phyloP scores from a whole-genome alignment of 2,329 filamentous ascomycete species.

The Sclerotinia sclerotiorum region DNA sequence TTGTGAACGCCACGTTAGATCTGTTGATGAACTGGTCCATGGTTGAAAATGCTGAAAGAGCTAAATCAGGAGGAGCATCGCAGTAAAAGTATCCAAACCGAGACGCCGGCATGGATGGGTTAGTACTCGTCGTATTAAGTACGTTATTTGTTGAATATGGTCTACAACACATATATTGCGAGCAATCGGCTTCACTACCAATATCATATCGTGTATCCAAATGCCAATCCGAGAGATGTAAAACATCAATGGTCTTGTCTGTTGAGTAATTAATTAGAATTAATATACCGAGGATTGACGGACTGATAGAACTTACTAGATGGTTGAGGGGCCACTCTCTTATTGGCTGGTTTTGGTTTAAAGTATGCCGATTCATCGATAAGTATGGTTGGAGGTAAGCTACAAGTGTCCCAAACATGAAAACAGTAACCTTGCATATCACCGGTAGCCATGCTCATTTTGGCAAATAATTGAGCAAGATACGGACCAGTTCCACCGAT shows the following conservation, averaged over 20 bases:
- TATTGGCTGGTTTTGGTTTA: constrained; percentile 19
- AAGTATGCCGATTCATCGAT: constrained; percentile 20
- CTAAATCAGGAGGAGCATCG: constrained; percentile 23
- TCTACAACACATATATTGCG: constrained; percentile 36
- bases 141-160: constrained; percentile 20
- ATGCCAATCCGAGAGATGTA: constrained; percentile 40
- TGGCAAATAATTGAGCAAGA: constrained; percentile 21
- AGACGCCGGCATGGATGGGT: constrained; percentile 18
- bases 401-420: constrained; percentile 20
- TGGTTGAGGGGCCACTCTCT: constrained; percentile 9
- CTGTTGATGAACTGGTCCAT: constrained; percentile 25
- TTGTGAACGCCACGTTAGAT: constrained; percentile 33
- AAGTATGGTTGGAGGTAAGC: background rate
- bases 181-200: constrained; percentile 39
- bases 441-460: constrained; percentile 20
- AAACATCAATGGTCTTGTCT: constrained; percentile 29
- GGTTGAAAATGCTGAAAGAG: constrained; percentile 24
- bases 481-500: constrained; percentile 23
- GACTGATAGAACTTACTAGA: background rate
- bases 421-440: constrained; percentile 19
- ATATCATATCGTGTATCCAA: constrained; percentile 39
- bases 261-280: background rate
- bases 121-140: constrained; percentile 15
- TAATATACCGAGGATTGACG: background rate
- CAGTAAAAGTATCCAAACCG: constrained; percentile 23